These are phyloP conservation scores for Beauveria sp. DNA, from an alignment of 2,329 filamentous ascomycete genomes.

Conservation along the genomic window DNA sequence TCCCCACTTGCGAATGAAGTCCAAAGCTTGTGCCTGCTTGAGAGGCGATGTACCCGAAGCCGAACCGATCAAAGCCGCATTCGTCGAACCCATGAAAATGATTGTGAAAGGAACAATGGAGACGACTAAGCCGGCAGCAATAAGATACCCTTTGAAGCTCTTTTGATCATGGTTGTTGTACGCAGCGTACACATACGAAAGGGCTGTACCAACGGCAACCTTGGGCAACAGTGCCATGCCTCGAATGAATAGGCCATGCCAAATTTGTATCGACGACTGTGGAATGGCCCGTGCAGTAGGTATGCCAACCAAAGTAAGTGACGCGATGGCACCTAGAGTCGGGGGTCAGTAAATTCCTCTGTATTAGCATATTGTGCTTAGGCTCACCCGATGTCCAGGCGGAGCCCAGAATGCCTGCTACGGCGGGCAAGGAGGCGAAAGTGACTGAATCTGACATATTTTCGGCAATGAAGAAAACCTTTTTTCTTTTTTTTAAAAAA, in stretches of 20 bases:
- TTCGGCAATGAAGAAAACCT: not conserved
- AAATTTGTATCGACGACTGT: conserved; percentile 16
- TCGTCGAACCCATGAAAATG: not conserved
- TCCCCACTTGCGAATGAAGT: not conserved
- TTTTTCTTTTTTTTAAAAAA: no score
- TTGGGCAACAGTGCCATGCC: conserved; percentile 30
- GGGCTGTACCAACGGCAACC: conserved; percentile 22
- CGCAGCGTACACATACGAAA: conserved; percentile 27
- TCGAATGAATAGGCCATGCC: conserved; percentile 29
- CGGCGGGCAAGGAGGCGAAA: not conserved
- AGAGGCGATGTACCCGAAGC: not conserved
- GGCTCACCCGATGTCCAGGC: not conserved
- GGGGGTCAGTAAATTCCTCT: not conserved
- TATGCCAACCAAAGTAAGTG: not conserved
- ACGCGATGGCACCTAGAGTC: not conserved
- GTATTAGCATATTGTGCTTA: not conserved
- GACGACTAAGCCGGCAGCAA: not conserved
- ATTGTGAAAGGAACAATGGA: not conserved
- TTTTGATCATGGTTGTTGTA: conserved; percentile 14
- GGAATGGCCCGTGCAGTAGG: not conserved
- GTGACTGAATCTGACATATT: not conserved
- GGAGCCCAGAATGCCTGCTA: not conserved
- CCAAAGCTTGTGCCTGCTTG: not conserved
- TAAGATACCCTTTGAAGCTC: not conserved
- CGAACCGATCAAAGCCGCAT: not conserved